phyloP scores from a whole-genome alignment of 495 filamentous ascomycete genomes.

The Immersiella caudata region DNA sequence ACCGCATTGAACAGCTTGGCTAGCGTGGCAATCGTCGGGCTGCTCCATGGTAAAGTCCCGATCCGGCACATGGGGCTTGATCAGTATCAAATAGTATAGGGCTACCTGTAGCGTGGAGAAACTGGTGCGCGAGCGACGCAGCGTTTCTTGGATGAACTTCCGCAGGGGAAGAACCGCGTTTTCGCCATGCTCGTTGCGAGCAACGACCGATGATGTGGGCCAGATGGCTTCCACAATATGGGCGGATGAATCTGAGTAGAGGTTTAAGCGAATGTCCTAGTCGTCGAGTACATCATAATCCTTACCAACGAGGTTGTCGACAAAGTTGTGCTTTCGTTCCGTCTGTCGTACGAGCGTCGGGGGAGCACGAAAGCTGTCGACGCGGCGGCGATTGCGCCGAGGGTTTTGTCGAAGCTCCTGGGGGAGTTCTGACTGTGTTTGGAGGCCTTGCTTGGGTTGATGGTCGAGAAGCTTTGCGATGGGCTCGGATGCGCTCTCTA shows the following conservation, averaged over 20 bases:
- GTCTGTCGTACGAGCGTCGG: conserved; percentile 85
- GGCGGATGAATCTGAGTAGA: conserved; percentile 82
- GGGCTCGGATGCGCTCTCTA: conserved; percentile 35
- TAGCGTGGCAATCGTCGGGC: conserved; percentile 68
- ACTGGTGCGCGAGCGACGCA: conserved; percentile 90
- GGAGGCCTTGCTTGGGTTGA: conserved; percentile 22
- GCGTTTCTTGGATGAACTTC: conserved; percentile 95
- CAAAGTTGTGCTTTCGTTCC: conserved; percentile 93
- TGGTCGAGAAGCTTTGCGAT: conserved; percentile 30
- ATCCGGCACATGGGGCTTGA: conserved; percentile 85
- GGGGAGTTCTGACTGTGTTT: conserved; percentile 51
- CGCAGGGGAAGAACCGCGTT: conserved; percentile 84
- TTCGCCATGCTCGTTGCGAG: conserved; percentile 57
- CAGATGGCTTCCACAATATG: conserved; percentile 98
- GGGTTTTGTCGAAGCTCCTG: conserved; percentile 78
- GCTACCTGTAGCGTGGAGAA: conserved; percentile 97
- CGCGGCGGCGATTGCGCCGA: conserved; percentile 66
- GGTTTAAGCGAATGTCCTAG: conserved; percentile 33
- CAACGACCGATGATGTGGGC: conserved; percentile 72
- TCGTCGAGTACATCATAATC: conserved; percentile 24
- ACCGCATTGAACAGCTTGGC: conserved; percentile 89
- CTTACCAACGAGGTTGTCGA: conserved; percentile 99
- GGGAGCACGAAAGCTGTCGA: conserved; percentile 65
- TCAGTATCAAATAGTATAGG: conserved; percentile 91
- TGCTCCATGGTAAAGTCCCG: conserved; percentile 87